These are phyloP conservation scores for Cucumis hystrix DNA, from an alignment of 306 rosid genomes.

Conservation along the genomic window DNA sequence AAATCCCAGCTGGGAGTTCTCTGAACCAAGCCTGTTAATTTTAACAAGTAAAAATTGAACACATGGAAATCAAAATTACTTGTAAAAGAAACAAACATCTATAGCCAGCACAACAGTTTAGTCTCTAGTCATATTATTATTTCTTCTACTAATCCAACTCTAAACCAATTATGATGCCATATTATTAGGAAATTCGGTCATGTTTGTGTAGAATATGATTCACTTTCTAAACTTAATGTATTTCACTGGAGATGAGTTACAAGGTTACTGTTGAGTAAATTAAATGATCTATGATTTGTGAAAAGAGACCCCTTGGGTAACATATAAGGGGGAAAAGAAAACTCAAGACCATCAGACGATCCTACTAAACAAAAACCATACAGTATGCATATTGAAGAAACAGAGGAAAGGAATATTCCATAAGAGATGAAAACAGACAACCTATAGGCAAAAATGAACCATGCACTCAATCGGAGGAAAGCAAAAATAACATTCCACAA, in stretches of 20 bases:
- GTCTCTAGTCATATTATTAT: neutral
- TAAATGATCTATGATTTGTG: neutral
- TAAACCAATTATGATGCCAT: neutral
- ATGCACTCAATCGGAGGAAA: neutral
- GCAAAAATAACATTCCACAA: neutral
- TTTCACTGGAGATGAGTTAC: neutral
- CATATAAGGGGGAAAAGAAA: neutral
- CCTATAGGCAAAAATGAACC: neutral
- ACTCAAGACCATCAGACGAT: neutral
- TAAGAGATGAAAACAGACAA: too few relatives aligned
- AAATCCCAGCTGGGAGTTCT: conserved; percentile 66
- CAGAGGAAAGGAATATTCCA: too few relatives aligned
- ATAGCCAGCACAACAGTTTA: neutral
- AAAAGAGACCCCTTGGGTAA: neutral
- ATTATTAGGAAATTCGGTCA: neutral
- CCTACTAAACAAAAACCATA: neutral
- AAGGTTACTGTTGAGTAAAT: neutral
- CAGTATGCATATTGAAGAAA: neutral
- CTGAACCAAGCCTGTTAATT: conserved; percentile 71
- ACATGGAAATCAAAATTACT: neutral
- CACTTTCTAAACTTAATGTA: neutral
- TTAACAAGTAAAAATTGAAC: neutral
- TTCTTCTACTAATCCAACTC: neutral
- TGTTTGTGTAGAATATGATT: neutral
- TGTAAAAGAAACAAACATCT: neutral